Conservation (phyloP, 139 green algal species). For the Auxenochlorella pyrenoidosa region DNA sequence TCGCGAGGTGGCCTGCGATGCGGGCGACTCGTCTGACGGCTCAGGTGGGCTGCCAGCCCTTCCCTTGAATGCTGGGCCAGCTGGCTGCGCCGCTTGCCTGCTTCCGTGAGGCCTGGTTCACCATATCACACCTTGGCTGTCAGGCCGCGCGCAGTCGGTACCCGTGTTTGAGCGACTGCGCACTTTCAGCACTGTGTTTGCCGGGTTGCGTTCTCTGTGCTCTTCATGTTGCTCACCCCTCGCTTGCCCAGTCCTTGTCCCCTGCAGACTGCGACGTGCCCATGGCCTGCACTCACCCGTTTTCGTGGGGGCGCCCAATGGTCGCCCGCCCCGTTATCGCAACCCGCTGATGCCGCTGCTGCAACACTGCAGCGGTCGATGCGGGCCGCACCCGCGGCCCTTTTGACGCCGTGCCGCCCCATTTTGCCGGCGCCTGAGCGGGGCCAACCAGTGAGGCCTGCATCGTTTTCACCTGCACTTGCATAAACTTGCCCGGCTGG, state of each 20-base stretch:
- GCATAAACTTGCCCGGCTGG: too few species aligned
- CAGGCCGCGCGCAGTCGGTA: too few species aligned
- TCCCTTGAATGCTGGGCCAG: too few species aligned
- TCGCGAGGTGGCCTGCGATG: background rate
- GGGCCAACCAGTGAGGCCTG: background rate
- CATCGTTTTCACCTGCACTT: too few species aligned
- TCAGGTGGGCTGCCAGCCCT: background rate
- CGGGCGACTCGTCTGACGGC: background rate
- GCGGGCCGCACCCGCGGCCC: too few species aligned
- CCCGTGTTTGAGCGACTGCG: too few species aligned
- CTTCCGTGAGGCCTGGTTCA: too few species aligned
- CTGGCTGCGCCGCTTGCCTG: background rate
- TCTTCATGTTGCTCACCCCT: background rate
- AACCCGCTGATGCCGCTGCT: background rate
- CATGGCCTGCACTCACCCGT: background rate
- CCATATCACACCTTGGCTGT: too few species aligned
- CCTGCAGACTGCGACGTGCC: constrained; percentile 22
- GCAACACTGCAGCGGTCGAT: too few species aligned
- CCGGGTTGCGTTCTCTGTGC: background rate
- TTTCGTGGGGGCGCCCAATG: background rate
- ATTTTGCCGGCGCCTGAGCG: background rate
- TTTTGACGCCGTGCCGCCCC: too few species aligned
- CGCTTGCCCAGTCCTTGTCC: background rate
- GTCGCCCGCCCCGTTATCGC: background rate
- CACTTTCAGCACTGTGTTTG: background rate